Percentiles rank a stretch among this genome's conserved stretches.
These are phyloP conservation scores for Darksidea phi DNA, from an alignment of 495 filamentous ascomycete genomes.

Conservation along the genomic window DNA sequence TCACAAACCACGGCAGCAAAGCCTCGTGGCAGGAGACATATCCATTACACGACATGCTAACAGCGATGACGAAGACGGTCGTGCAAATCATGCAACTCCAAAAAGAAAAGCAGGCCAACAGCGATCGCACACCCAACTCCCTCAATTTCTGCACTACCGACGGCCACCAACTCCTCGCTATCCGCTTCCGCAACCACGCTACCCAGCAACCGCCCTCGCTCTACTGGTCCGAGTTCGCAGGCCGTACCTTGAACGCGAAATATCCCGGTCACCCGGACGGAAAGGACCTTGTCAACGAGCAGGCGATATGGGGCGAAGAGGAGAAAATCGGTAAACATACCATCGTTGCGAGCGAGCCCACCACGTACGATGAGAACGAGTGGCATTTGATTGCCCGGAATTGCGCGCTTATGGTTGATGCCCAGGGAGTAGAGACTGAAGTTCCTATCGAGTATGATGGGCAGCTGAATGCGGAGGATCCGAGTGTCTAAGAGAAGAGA, in stretches of 20 bases:
- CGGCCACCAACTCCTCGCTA: slow-evolving; percentile 44
- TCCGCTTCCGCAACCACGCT: slow-evolving; percentile 50
- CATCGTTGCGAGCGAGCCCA: slow-evolving; percentile 54
- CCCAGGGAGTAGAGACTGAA: slow-evolving; percentile 35
- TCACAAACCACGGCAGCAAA: slow-evolving; percentile 38
- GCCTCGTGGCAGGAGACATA: slow-evolving; percentile 47
- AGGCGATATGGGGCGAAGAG: slow-evolving; percentile 35
- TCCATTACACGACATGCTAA: slow-evolving; percentile 42
- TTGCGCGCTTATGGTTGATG: slow-evolving; percentile 37
- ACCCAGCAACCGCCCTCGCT: slow-evolving; percentile 50
- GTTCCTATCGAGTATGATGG: slow-evolving; percentile 31
- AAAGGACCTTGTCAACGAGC: slow-evolving; percentile 35
- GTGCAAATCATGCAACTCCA: slow-evolving; percentile 47
- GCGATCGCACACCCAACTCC: slow-evolving; percentile 34
- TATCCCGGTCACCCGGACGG: slow-evolving; percentile 49
- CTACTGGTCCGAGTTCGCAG: slow-evolving; percentile 51
- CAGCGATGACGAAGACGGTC: slow-evolving; percentile 47
- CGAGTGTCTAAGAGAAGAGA: not conserved
- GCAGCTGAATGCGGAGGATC: slow-evolving; percentile 30
- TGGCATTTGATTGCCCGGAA: slow-evolving; percentile 52
- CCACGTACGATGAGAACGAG: slow-evolving; percentile 49
- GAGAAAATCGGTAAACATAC: slow-evolving; percentile 49
- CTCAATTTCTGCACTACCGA: slow-evolving; percentile 38
- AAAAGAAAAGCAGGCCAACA: slow-evolving; percentile 38
- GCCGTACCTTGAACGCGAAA: slow-evolving; percentile 50